Evolutionary conservation across 2,329 filamentous ascomycete genomes (phyloP).

Genomic region (Huntiella moniliformis): DNA sequence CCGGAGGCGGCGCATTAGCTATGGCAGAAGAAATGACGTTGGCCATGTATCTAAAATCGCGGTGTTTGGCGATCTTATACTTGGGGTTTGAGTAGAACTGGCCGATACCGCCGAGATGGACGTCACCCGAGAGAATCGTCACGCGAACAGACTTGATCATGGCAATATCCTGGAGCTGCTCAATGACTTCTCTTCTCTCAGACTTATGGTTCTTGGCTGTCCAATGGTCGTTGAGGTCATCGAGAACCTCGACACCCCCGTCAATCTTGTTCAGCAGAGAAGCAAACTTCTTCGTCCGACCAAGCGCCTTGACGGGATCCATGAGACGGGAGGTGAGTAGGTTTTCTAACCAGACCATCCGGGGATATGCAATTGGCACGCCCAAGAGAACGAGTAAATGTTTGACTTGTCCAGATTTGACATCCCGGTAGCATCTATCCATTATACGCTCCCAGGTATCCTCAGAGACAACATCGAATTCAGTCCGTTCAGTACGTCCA

Average conservation of each 20-base stretch:
- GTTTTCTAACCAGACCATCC: constrained; percentile 52
- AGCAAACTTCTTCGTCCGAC: constrained; percentile 63
- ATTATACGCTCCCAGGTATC: constrained; percentile 76
- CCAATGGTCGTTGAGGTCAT: constrained; percentile 93
- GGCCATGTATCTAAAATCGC: constrained; percentile 90
- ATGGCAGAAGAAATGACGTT: constrained; percentile 91
- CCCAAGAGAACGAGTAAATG: constrained; percentile 78
- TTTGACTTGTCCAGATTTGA: constrained; percentile 67
- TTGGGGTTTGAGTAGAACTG: constrained; percentile 91
- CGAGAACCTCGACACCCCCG: constrained; percentile 75
- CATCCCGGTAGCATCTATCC: constrained; percentile 65
- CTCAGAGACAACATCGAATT: constrained; percentile 60
- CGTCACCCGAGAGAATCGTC: constrained; percentile 83
- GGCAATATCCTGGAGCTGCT: constrained; percentile 82
- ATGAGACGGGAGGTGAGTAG: constrained; percentile 62
- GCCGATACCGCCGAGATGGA: constrained; percentile 78
- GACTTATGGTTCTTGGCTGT: constrained; percentile 86
- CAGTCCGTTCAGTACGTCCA: constrained; percentile 75
- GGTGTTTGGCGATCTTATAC: constrained; percentile 60
- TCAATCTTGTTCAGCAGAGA: constrained; percentile 76
- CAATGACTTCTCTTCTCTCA: constrained; percentile 70
- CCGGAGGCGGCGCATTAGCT: constrained; percentile 75
- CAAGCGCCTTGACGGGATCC: constrained; percentile 76
- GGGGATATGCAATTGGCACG: constrained; percentile 65
- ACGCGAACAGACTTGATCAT: constrained; percentile 82